Evolutionary conservation across 352 stramenopile species (phyloP).

Genomic region (Thalassiosira mediterranea): DNA sequence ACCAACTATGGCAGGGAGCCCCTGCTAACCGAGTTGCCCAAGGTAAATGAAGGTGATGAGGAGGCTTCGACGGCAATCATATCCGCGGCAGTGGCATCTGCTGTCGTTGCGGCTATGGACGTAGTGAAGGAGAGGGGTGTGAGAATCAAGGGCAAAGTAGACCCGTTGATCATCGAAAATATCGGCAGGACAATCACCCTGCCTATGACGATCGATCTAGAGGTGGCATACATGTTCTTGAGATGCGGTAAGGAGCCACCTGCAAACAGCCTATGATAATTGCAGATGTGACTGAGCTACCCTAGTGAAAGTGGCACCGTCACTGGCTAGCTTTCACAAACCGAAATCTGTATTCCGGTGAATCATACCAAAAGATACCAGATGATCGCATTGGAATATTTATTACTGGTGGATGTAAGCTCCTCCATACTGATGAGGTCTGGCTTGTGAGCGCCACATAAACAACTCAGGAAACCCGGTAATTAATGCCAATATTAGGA

Average conservation of each 20-base stretch:
- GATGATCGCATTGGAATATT: too few relatives aligned
- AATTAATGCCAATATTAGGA: too few relatives aligned
- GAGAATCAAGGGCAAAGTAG: conserved; percentile 88
- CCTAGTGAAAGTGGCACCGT: too few relatives aligned
- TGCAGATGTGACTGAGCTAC: too few relatives aligned
- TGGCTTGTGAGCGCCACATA: too few relatives aligned
- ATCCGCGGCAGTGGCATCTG: conserved; percentile 65
- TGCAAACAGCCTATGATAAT: too few relatives aligned
- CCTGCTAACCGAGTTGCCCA: conserved; percentile 60
- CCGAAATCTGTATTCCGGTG: too few relatives aligned
- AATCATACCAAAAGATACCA: too few relatives aligned
- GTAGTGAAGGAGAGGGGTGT: conserved; percentile 41
- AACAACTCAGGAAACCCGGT: too few relatives aligned
- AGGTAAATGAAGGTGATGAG: conserved; percentile 32
- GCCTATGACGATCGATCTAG: conserved; percentile 98
- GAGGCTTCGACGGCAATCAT: conserved; percentile 55
- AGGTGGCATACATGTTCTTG: conserved; percentile 89
- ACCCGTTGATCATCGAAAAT: conserved; percentile 94
- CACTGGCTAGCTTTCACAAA: too few relatives aligned
- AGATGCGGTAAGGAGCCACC: conserved; percentile 77
- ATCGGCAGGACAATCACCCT: conserved; percentile 98
- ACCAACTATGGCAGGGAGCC: conserved; percentile 92
- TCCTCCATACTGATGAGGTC: too few relatives aligned
- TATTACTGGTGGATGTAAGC: too few relatives aligned
- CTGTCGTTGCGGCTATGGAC: conserved; percentile 84